phyloP scores from a whole-genome alignment of 768 basidiomycete species.

The Phanerochaete carnosa region DNA sequence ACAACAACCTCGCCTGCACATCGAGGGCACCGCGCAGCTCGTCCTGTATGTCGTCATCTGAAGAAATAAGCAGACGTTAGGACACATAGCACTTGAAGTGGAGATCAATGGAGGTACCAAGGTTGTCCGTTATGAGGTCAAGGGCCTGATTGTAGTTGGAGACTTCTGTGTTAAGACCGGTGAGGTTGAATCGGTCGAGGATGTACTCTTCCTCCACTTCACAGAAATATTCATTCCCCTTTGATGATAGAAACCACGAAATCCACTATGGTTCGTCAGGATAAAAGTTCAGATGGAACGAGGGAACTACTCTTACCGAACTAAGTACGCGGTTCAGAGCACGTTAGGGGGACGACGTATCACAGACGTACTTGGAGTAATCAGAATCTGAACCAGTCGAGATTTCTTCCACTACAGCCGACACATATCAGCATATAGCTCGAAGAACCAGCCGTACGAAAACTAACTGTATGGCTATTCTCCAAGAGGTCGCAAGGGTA shows the following conservation, averaged over 20 bases:
- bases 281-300: background rate
- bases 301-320: conserved; percentile 15
- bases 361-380: conserved; percentile 78
- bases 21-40: conserved; percentile 90
- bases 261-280: conserved; percentile 66
- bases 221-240: conserved; percentile 99
- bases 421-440: background rate
- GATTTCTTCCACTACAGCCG: conserved; percentile 68
- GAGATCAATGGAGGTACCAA: conserved; percentile 54
- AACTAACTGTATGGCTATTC: conserved; percentile 3
- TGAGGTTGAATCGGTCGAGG: conserved; percentile 96
- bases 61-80: background rate
- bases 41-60: conserved; percentile 94
- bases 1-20: conserved; percentile 88
- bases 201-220: conserved; percentile 99
- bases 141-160: conserved; percentile 92
- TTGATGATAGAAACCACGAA: conserved; percentile 95
- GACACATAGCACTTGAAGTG: background rate
- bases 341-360: background rate
- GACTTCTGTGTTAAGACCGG: conserved; percentile 94
- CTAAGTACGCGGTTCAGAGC: conserved; percentile 12
- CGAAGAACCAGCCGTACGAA: background rate
- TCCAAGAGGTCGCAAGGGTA: background rate
- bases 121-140: conserved; percentile 93
- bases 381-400: conserved; percentile 94